A percentile compares a stretch with the other conserved stretches of the same genome.
phyloP scores from a whole-genome alignment of 129 eudicot species.

The Flaveria ramosissima region DNA sequence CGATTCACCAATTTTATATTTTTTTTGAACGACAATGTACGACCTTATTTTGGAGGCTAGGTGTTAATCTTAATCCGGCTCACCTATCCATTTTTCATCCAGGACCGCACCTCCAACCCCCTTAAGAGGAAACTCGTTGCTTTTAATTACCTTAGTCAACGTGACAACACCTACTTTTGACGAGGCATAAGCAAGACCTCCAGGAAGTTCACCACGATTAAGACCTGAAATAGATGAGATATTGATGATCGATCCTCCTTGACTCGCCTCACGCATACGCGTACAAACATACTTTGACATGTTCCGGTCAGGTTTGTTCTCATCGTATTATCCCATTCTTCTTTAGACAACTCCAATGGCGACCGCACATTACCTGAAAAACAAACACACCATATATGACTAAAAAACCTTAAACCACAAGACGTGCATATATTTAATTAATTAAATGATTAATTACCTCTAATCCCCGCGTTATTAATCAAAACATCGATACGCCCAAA shows the following conservation, averaged over 20 bases:
- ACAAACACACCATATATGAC: too few species aligned
- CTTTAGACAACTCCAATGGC: conserved; percentile 62
- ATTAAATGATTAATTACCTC: conserved; percentile 39
- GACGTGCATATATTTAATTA: too few species aligned
- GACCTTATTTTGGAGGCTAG: too few species aligned
- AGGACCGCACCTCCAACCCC: too few species aligned
- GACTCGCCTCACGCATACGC: conserved; percentile 66
- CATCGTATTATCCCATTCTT: conserved; percentile 58
- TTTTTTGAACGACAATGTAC: too few species aligned
- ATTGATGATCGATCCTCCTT: conserved; percentile 68
- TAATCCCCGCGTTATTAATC: conserved; percentile 60
- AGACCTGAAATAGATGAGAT: conserved; percentile 77
- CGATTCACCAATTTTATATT: too few species aligned
- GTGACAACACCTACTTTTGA: conserved; percentile 62
- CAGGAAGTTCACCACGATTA: conserved; percentile 64
- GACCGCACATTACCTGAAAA: conserved; percentile 52
- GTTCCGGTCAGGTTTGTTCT: conserved; percentile 64
- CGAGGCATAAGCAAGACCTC: conserved; percentile 59
- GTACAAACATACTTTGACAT: conserved; percentile 53
- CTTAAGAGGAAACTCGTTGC: too few species aligned
- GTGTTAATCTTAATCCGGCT: too few species aligned
- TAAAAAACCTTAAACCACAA: too few species aligned
- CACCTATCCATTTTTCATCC: too few species aligned
- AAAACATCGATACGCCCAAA: conserved; percentile 48
- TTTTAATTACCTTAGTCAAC: conserved; percentile 39